These are phyloP conservation scores for Scheffersomyces stipitis DNA, from an alignment of 805 yeast species.

Conservation along the genomic window DNA sequence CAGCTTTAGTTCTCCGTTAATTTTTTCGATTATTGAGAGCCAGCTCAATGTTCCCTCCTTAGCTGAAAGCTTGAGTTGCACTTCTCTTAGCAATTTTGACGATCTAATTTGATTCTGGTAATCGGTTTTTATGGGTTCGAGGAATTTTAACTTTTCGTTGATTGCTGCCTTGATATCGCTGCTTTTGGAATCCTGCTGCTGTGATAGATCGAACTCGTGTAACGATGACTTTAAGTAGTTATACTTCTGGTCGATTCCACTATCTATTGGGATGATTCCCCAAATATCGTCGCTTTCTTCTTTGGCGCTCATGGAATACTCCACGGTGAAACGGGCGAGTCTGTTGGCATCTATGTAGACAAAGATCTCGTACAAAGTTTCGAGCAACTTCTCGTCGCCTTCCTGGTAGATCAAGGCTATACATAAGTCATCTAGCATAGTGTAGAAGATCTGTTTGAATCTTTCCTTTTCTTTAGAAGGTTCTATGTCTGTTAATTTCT, in stretches of 20 bases:
- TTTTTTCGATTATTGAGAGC: slow-evolving; percentile 27
- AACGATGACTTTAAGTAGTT: slow-evolving; percentile 3
- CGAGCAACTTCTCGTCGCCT: slow-evolving; percentile 58
- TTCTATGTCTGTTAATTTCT: slow-evolving; percentile 15
- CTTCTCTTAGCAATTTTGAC: slow-evolving; percentile 7
- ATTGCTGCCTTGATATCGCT: not conserved
- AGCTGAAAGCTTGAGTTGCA: slow-evolving; percentile 6
- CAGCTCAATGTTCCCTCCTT: slow-evolving; percentile 13
- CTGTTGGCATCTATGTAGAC: slow-evolving; percentile 46
- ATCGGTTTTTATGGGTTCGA: slow-evolving; percentile 31
- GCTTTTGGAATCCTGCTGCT: not conserved
- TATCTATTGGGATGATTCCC: slow-evolving; percentile 26
- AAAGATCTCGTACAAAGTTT: slow-evolving; percentile 51
- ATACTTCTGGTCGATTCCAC: not conserved
- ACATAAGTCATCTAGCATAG: slow-evolving; percentile 58
- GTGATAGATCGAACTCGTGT: not conserved
- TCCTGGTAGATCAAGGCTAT: slow-evolving; percentile 67
- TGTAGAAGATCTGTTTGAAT: slow-evolving; percentile 36
- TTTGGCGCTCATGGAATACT: slow-evolving; percentile 51
- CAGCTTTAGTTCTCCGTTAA: slow-evolving; percentile 33
- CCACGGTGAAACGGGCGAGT: slow-evolving; percentile 57
- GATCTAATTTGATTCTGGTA: slow-evolving; percentile 22
- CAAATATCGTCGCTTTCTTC: slow-evolving; percentile 42
- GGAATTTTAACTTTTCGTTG: slow-evolving; percentile 22
- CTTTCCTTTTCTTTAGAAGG: slow-evolving; percentile 16